These are phyloP conservation scores for Mycena capillaripes DNA, from an alignment of 768 basidiomycete genomes.

Conservation along the genomic window DNA sequence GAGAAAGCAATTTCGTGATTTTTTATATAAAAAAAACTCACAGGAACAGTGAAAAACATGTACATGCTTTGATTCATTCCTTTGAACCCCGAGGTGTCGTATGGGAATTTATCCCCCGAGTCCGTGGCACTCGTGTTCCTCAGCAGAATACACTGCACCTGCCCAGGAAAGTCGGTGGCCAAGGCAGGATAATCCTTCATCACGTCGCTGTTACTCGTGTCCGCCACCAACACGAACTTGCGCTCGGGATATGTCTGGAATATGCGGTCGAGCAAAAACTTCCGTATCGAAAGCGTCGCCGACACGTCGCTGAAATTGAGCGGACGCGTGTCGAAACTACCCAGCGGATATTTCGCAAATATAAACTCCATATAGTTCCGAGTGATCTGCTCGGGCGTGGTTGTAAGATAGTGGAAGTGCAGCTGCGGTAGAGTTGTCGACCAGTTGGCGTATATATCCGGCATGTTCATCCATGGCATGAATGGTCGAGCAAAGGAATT, in stretches of 20 bases:
- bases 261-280: conserved; percentile 43
- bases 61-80: conserved; percentile 45
- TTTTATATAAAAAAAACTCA: not conserved
- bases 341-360: conserved; percentile 46
- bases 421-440: conserved; percentile 37
- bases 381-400: conserved; percentile 49
- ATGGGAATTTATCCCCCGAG: conserved; percentile 47
- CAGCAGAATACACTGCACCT: conserved; percentile 46
- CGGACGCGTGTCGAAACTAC: conserved; percentile 49
- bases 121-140: conserved; percentile 51
- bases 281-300: conserved; percentile 45
- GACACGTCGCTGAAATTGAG: conserved; percentile 47
- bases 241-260: conserved; percentile 49
- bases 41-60: conserved; percentile 40
- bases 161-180: conserved; percentile 26
- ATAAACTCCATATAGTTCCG: conserved; percentile 49
- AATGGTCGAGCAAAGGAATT: conserved; percentile 49
- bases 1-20: not conserved
- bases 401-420: conserved; percentile 53
- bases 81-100: conserved; percentile 48
- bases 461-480: conserved; percentile 45
- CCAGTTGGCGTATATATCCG: conserved; percentile 46
- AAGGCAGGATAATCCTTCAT: conserved; percentile 32
- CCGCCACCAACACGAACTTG: conserved; percentile 41
- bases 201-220: conserved; percentile 36